A percentile compares a stretch with the other conserved stretches of the same genome.
Conservation (phyloP, 2,329 filamentous ascomycete genomes). For the Aspergillus texensis region DNA sequence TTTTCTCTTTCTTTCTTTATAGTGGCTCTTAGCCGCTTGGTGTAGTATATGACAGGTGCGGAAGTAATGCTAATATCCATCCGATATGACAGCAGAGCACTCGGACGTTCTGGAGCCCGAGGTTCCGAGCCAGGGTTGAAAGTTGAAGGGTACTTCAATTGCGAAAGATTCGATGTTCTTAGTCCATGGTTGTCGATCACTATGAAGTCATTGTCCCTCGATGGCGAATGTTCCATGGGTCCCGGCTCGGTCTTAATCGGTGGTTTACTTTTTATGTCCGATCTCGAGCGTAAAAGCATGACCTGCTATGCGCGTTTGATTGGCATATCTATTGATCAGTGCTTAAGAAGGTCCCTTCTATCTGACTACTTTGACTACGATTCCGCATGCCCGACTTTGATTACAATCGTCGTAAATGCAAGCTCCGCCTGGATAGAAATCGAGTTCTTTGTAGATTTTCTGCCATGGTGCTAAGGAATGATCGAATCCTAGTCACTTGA, state of each 20-base stretch:
- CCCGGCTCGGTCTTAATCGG: background rate
- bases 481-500: no score
- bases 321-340: no score
- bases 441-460: no score
- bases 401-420: no score
- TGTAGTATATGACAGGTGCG: background rate
- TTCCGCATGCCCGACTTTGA: no score
- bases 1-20: background rate
- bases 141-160: background rate
- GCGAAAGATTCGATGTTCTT: background rate
- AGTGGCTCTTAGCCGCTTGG: background rate
- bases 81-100: background rate
- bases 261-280: background rate
- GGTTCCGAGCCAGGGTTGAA: background rate
- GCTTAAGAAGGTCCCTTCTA: no score
- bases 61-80: background rate
- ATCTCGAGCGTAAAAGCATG: background rate
- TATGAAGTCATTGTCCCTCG: background rate
- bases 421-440: no score
- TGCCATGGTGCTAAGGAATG: no score
- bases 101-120: conserved; percentile 1
- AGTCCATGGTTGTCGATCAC: background rate
- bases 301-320: no score
- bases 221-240: background rate
- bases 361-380: no score